Percentiles rank a stretch among this genome's conserved stretches.
These are phyloP conservation scores for Aureobasidium zeae DNA, from an alignment of 2,329 filamentous ascomycete species.

Conservation along the genomic window DNA sequence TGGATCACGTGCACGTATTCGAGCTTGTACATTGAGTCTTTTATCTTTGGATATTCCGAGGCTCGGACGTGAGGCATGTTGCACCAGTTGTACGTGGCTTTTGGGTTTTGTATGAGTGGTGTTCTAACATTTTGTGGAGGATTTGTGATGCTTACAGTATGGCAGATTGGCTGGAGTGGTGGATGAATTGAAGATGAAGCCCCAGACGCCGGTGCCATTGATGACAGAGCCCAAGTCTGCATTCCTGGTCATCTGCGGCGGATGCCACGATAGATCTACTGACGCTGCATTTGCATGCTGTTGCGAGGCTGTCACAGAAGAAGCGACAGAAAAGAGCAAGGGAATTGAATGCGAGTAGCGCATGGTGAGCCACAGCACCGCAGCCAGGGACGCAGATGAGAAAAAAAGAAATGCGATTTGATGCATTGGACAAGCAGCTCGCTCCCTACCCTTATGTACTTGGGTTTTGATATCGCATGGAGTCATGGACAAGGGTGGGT, in stretches of 20 bases:
- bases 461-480: background rate
- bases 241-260: slow-evolving; percentile 46
- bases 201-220: slow-evolving; percentile 54
- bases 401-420: slow-evolving; percentile 20
- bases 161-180: slow-evolving; percentile 41
- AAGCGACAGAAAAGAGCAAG: slow-evolving; percentile 19
- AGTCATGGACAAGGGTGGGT: background rate
- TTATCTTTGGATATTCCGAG: slow-evolving; percentile 49
- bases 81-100: slow-evolving; percentile 62
- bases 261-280: slow-evolving; percentile 47
- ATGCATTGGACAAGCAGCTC: background rate
- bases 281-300: slow-evolving; percentile 16
- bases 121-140: background rate
- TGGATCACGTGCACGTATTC: slow-evolving; percentile 75
- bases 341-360: slow-evolving; percentile 21
- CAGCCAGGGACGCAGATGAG: slow-evolving; percentile 22
- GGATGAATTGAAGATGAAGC: slow-evolving; percentile 65
- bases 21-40: slow-evolving; percentile 52
- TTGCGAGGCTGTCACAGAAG: background rate
- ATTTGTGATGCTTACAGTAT: slow-evolving; percentile 35
- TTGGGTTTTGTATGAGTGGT: too few species aligned
- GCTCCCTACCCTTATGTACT: background rate
- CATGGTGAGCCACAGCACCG: slow-evolving; percentile 24
- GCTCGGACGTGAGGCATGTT: slow-evolving; percentile 78
- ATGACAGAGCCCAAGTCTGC: slow-evolving; percentile 54